Conservation (phyloP, 2,329 filamentous ascomycete genomes). For the Colletotrichum phormii region DNA sequence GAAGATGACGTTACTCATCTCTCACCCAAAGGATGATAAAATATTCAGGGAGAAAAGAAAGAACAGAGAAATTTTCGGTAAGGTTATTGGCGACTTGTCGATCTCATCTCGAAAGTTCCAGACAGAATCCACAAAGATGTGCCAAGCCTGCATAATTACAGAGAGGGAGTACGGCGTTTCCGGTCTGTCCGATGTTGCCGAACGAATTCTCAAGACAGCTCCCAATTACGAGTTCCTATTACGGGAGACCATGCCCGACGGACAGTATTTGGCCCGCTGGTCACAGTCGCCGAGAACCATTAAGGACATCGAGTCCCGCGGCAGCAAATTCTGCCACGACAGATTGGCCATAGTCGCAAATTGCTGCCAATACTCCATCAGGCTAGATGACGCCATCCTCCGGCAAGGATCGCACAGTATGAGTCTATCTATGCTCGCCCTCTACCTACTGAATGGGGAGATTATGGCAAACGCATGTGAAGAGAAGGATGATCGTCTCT, state of each 20-base stretch:
- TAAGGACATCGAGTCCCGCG: not conserved
- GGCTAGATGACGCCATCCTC: not conserved
- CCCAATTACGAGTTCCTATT: not conserved
- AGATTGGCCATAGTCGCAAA: conserved; percentile 8
- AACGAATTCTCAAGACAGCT: not conserved
- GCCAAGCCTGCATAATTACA: not conserved
- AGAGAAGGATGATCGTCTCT: fast-evolving
- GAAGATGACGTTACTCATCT: not conserved
- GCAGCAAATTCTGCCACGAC: not conserved
- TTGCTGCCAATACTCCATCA: conserved; percentile 8
- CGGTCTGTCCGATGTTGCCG: not conserved
- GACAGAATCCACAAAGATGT: not conserved
- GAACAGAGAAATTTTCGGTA: not conserved
- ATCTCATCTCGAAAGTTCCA: not conserved
- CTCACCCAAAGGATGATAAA: not conserved
- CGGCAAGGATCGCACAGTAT: not conserved
- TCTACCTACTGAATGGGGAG: not conserved
- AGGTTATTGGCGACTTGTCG: not conserved
- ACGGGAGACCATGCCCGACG: not conserved
- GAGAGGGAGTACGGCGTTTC: not conserved
- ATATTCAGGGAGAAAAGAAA: not conserved
- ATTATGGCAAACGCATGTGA: not conserved
- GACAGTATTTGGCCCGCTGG: not conserved
- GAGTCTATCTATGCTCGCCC: not conserved
- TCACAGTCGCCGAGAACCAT: conserved; percentile 5